Evolutionary conservation across 345 rosid species (phyloP).

Genomic region (Salix udensis): DNA sequence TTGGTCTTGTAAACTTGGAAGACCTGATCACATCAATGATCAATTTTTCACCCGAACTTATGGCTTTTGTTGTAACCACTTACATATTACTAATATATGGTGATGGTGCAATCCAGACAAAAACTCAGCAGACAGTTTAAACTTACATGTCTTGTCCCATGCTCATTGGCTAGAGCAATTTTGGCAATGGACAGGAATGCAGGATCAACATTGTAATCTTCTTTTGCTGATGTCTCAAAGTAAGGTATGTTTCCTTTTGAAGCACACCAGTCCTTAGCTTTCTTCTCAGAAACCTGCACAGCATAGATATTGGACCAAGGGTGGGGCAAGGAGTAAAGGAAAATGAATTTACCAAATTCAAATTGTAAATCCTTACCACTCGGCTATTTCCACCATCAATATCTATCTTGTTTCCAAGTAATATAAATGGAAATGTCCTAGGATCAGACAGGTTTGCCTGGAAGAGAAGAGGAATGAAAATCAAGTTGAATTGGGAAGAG

Average conservation of each 20-base stretch:
- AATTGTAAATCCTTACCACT: conserved; percentile 56
- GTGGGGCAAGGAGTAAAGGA: neutral
- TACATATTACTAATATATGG: neutral
- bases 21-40: neutral
- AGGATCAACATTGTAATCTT: conserved; percentile 83
- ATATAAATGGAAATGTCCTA: conserved; percentile 68
- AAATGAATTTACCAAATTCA: neutral
- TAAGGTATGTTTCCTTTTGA: conserved; percentile 83
- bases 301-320: conserved; percentile 6
- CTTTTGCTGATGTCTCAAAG: conserved; percentile 95
- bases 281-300: conserved; percentile 87
- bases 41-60: neutral
- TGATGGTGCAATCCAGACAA: neutral
- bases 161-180: conserved; percentile 76
- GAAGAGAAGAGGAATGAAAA: conserved; percentile 14
- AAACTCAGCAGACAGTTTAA: neutral
- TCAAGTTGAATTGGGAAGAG: conserved; percentile 9
- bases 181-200: conserved; percentile 76
- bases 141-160: conserved; percentile 89
- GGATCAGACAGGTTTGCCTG: conserved; percentile 88
- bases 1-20: neutral
- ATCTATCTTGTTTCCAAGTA: conserved; percentile 96
- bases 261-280: conserved; percentile 95
- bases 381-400: conserved; percentile 98
- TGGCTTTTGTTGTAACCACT: neutral